phyloP scores from a whole-genome alignment of 306 rosid species.

The Begonia fuchsioides region DNA sequence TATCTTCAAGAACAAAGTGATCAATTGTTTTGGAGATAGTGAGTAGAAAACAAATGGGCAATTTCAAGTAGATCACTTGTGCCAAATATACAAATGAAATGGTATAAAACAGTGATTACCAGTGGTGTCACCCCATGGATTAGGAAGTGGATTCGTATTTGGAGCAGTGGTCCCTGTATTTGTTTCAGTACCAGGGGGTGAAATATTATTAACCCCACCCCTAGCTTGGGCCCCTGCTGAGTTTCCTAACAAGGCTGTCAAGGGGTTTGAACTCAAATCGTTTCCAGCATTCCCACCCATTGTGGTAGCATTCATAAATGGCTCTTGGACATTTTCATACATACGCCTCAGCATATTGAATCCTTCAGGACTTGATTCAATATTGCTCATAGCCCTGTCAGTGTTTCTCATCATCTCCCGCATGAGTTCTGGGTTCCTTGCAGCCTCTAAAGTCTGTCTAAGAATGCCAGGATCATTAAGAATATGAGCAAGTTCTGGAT shows the following conservation, averaged over 20 bases:
- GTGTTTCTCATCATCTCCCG: constrained; percentile 95
- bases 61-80: background rate
- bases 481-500: constrained; percentile 72
- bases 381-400: constrained; percentile 88
- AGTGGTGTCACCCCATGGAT: constrained; percentile 65
- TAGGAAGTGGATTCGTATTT: constrained; percentile 78
- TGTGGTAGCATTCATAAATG: constrained; percentile 75
- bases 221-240: constrained; percentile 41
- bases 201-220: constrained; percentile 33
- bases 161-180: constrained; percentile 50
- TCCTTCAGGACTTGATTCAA: constrained; percentile 84
- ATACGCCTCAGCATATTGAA: constrained; percentile 90
- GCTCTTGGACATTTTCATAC: constrained; percentile 92
- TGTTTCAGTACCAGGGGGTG: constrained; percentile 43
- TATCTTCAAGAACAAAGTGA: no score
- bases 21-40: background rate
- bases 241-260: constrained; percentile 32
- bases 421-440: constrained; percentile 89
- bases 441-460: constrained; percentile 77
- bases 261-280: constrained; percentile 28
- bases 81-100: background rate
- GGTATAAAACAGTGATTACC: constrained; percentile 24
- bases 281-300: constrained; percentile 57
- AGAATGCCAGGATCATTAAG: constrained; percentile 81
- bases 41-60: background rate